Conservation (phyloP, 345 rosid species). For the Sisymbrium altissimum region DNA sequence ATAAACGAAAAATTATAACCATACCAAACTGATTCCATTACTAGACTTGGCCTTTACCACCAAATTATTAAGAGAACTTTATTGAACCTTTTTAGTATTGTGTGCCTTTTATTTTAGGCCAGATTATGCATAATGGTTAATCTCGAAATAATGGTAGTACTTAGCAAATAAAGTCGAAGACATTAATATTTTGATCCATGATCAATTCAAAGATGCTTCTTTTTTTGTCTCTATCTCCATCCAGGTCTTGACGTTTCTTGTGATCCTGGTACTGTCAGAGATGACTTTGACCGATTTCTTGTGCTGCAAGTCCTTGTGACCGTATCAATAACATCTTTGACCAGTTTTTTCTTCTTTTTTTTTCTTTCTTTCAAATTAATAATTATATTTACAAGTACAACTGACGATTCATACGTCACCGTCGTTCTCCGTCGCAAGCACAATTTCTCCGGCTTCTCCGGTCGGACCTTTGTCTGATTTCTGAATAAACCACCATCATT, state of each 20-base stretch:
- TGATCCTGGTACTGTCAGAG: neutral
- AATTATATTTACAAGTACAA: neutral
- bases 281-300: slow-evolving; percentile 15
- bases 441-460: neutral
- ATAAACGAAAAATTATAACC: neutral
- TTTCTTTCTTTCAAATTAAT: neutral
- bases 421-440: neutral
- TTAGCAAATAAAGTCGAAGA: neutral
- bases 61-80: no score
- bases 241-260: neutral
- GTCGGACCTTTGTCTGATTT: no score
- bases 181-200: neutral
- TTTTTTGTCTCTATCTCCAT: neutral
- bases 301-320: slow-evolving; percentile 4
- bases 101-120: no score
- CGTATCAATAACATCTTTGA: neutral
- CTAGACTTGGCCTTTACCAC: neutral
- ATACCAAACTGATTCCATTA: neutral
- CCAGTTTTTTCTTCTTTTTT: neutral
- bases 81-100: no score
- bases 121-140: no score
- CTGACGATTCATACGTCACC: neutral
- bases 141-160: no score
- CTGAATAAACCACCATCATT: no score
- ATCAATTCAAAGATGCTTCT: neutral